Evolutionary conservation across 2,329 filamentous ascomycete genomes (phyloP).

Genomic region (Tolypocladium guangdongense): DNA sequence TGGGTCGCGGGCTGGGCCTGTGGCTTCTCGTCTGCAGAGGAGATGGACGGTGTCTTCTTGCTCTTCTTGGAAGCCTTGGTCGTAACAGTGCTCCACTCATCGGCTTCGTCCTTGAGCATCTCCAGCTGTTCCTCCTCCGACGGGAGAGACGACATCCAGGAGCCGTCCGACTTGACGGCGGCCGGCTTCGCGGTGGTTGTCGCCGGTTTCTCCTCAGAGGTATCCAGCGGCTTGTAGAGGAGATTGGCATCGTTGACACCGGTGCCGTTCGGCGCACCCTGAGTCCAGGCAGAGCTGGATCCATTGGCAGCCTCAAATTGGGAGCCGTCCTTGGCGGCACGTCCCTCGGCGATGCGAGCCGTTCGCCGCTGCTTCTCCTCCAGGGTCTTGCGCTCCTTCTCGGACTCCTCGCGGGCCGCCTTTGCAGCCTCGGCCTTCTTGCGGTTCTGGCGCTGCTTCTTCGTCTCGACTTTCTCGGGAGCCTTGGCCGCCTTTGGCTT

Average conservation of each 20-base stretch:
- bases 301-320: conserved; percentile 38
- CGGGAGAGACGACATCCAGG: conserved; percentile 40
- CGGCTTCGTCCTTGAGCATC: conserved; percentile 37
- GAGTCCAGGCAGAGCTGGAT: conserved; percentile 32
- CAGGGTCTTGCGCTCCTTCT: conserved; percentile 64
- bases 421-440: conserved; percentile 79
- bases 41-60: conserved; percentile 22
- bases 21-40: conserved; percentile 23
- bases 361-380: conserved; percentile 75
- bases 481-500: conserved; percentile 52
- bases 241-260: conserved; percentile 22
- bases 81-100: conserved; percentile 52
- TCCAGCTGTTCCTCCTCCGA: conserved; percentile 55
- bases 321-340: conserved; percentile 71
- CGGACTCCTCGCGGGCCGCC: conserved; percentile 61
- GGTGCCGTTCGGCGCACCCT: conserved; percentile 22
- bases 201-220: conserved; percentile 37
- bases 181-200: conserved; percentile 21
- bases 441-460: conserved; percentile 92
- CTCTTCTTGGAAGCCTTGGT: conserved; percentile 32
- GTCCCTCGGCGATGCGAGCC: conserved; percentile 72
- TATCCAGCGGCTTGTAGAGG: conserved; percentile 43
- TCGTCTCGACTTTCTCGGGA: conserved; percentile 63
- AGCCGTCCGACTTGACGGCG: conserved; percentile 21
- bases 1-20: conserved; percentile 17